Evolutionary conservation across 331 rosid species (phyloP).

Genomic region (Telfairia occidentalis): DNA sequence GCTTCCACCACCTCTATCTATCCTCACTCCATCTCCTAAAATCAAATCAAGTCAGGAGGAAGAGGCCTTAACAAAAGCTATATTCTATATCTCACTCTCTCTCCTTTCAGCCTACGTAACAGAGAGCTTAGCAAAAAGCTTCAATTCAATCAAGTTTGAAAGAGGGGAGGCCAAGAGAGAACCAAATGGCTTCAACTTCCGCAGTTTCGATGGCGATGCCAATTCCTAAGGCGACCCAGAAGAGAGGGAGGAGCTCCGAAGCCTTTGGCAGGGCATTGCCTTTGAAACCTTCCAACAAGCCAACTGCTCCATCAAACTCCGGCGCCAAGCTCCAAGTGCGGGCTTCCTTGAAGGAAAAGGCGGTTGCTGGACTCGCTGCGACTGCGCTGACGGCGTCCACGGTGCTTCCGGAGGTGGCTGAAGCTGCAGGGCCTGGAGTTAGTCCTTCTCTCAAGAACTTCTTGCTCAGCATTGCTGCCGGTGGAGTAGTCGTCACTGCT

Average conservation of each 20-base stretch:
- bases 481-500: slow-evolving; percentile 52
- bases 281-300: slow-evolving; percentile 33
- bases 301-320: slow-evolving; percentile 28
- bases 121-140: background rate
- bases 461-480: slow-evolving; percentile 88
- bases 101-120: slow-evolving; percentile 8
- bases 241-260: slow-evolving; percentile 36
- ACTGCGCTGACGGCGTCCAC: slow-evolving; percentile 68
- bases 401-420: slow-evolving; percentile 82
- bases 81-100: background rate
- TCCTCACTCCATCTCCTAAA: background rate
- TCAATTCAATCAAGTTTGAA: background rate
- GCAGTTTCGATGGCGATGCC: slow-evolving; percentile 81
- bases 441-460: slow-evolving; percentile 90
- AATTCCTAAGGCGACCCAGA: slow-evolving; percentile 30
- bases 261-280: slow-evolving; percentile 56
- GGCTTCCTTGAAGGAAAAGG: slow-evolving; percentile 92
- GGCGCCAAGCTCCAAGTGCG: slow-evolving; percentile 40
- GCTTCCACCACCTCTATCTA: slow-evolving; percentile 22
- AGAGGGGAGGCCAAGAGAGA: background rate
- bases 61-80: background rate
- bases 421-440: slow-evolving; percentile 55
- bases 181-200: slow-evolving; percentile 61
- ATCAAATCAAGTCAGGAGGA: background rate
- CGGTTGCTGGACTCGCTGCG: slow-evolving; percentile 61